These are phyloP conservation scores for Aspergillus sp. DNA, from an alignment of 2,329 filamentous ascomycete genomes.

Conservation along the genomic window DNA sequence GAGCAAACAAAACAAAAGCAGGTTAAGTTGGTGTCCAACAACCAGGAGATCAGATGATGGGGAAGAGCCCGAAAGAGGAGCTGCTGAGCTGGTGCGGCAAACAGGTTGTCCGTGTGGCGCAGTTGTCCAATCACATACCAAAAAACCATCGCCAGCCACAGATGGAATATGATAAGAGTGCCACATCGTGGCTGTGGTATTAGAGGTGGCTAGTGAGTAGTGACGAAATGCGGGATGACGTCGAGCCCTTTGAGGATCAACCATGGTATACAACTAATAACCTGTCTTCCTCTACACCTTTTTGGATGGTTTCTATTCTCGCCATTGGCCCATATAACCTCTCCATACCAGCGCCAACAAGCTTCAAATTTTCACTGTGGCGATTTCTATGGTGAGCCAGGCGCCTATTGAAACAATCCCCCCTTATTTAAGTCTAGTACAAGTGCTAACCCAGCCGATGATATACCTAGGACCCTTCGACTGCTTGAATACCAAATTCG, in stretches of 20 bases:
- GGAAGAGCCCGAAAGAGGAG: not conserved
- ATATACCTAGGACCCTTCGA: too few species aligned
- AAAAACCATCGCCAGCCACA: not conserved
- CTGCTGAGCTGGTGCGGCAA: slow-evolving; percentile 1
- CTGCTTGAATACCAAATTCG: too few species aligned
- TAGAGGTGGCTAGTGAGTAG: not conserved
- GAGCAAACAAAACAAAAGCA: slow-evolving; percentile 1
- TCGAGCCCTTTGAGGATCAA: slow-evolving; percentile 1
- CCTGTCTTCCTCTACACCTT: not conserved
- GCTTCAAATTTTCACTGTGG: not conserved
- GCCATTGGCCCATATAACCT: not conserved
- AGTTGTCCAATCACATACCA: slow-evolving; percentile 1
- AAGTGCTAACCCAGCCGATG: too few species aligned
- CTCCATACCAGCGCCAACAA: not conserved
- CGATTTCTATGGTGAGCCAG: not conserved
- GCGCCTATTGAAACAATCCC: not conserved
- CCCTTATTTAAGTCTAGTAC: not conserved
- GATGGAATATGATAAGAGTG: not conserved
- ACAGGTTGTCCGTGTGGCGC: slow-evolving; percentile 3
- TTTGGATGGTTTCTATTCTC: not conserved
- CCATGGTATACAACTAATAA: not conserved
- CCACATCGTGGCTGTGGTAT: slow-evolving; percentile 9
- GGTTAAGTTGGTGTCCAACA: not conserved
- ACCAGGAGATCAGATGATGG: not conserved
- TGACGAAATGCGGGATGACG: slow-evolving; percentile 16